Evolutionary conservation across 2,329 filamentous ascomycete species (phyloP), one percentile per base, ranked within the genome.

Genomic region (Colletotrichum sp.): DNA sequence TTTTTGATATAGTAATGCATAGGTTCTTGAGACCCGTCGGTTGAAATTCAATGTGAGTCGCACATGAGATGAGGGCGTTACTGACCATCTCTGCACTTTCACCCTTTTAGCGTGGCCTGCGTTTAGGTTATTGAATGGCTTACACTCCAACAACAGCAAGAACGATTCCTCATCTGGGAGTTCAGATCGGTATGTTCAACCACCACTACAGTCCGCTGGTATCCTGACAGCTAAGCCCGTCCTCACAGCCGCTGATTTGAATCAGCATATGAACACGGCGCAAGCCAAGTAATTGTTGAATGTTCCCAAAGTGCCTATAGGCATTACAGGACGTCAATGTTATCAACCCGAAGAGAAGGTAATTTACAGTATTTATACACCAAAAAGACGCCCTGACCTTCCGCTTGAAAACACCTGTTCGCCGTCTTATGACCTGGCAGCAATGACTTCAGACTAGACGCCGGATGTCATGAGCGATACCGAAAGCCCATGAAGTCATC

Each of bases 401-500:
- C 26, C 57, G 32, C 21, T 63, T 30, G 12, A 39, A 32, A 52
- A n/a, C 49, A 32, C 12, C 68, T 16, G 6, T n/a, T 49, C 4
- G 3, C 44, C 28, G n/a, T 10, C 18, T 24, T 21, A n/a, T 13
- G 26, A 44, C 18, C 10, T n/a, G 18, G 13, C 28, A 24, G 30
- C 28, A 15, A 63, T 4, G 30, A 57, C 13, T 28, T 30, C 28
- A 36, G 10, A 26, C 13, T 7, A n/a, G 30, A 16, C 12, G 10
- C 12, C 6, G 15, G 18, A 32, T 69, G 68, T 78, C 80, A 36
- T 80, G 81, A 55, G 9, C 83, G 83, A 78, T 91, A 91, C 36
- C 90, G 83, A 78, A 93, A 93, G 3, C 88, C 91, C 75, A 90
- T 90, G 84, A 92, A 94, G 0, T 88, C 87, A 7, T 91, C 90